Percentiles rank a stretch among this genome's conserved stretches.
phyloP scores from a whole-genome alignment of 495 filamentous ascomycete species.

The Aspergillus taichungensis region DNA sequence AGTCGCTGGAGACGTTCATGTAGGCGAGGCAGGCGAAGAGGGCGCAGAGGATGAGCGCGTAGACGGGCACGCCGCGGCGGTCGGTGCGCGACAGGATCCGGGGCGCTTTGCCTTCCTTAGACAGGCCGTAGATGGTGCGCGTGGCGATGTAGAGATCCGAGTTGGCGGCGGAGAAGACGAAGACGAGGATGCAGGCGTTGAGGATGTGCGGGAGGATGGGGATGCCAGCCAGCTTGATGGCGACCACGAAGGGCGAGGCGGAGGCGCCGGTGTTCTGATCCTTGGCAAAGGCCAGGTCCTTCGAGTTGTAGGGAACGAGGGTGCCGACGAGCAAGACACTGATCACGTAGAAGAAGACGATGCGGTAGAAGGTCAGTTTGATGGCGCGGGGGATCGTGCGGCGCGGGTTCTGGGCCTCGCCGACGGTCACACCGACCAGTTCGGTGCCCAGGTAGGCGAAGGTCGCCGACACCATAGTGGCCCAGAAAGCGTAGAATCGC shows the following conservation, averaged over 20 bases:
- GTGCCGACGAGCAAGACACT: conserved; percentile 45
- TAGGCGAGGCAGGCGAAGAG: conserved; percentile 62
- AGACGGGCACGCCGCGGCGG: conserved; percentile 65
- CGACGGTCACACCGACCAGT: conserved; percentile 61
- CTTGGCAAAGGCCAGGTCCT: conserved; percentile 46
- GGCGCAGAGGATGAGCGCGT: conserved; percentile 53
- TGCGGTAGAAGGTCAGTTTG: conserved; percentile 76
- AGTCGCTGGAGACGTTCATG: conserved; percentile 64
- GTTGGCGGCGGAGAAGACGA: conserved; percentile 74
- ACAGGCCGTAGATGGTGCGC: conserved; percentile 71
- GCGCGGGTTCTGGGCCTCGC: conserved; percentile 68
- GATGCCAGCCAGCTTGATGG: conserved; percentile 47
- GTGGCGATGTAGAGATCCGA: conserved; percentile 69
- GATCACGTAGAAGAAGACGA: conserved; percentile 69
- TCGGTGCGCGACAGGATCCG: conserved; percentile 62
- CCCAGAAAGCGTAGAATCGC: conserved; percentile 69
- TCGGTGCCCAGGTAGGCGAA: conserved; percentile 85
- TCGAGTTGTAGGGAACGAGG: conserved; percentile 47
- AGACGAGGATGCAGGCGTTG: conserved; percentile 64
- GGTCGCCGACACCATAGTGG: conserved; percentile 65
- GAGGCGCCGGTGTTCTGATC: conserved; percentile 34
- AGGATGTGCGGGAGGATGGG: conserved; percentile 45
- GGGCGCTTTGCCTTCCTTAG: conserved; percentile 68
- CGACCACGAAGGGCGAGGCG: conserved; percentile 56
- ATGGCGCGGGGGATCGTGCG: conserved; percentile 70